phyloP scores from a whole-genome alignment of 2,329 filamentous ascomycete species.

The Knoxdaviesia capensis region DNA sequence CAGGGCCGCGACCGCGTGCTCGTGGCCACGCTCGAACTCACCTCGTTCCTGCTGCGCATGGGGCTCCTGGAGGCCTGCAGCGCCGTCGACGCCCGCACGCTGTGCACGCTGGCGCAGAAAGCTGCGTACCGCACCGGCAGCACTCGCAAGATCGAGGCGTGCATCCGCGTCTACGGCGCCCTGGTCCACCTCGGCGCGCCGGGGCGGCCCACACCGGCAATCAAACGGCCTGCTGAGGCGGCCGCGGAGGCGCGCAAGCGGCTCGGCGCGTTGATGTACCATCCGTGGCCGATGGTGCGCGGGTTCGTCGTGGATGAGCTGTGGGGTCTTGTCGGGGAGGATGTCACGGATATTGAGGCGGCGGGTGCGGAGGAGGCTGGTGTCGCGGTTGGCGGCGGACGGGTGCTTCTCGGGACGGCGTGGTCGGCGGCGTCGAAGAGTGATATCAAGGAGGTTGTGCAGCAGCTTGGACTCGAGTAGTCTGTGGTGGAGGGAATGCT shows the following conservation, averaged over 20 bases:
- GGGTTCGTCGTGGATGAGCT: conserved; percentile 38
- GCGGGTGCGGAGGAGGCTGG: conserved; percentile 10
- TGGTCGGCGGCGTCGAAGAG: conserved; percentile 34
- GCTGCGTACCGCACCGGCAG: conserved; percentile 69
- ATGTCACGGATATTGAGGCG: conserved; percentile 5
- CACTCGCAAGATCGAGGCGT: conserved; percentile 62
- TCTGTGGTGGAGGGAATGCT: background rate
- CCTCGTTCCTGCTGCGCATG: conserved; percentile 57
- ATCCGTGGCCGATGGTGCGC: conserved; percentile 64
- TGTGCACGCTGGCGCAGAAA: conserved; percentile 57
- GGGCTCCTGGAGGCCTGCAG: conserved; percentile 22
- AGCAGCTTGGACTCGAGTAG: conserved; percentile 19
- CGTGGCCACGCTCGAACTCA: conserved; percentile 56
- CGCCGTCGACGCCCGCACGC: conserved; percentile 23
- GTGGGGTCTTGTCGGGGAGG: conserved; percentile 22
- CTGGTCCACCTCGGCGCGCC: conserved; percentile 24
- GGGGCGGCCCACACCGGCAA: conserved; percentile 25
- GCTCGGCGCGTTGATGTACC: conserved; percentile 51
- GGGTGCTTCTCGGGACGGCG: conserved; percentile 28
- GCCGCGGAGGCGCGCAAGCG: conserved; percentile 41
- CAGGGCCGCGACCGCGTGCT: conserved; percentile 48
- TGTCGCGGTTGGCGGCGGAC: conserved; percentile 10
- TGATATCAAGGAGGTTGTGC: conserved; percentile 20
- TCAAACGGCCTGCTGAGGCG: conserved; percentile 28
- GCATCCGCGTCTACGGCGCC: conserved; percentile 58